phyloP scores from a whole-genome alignment of 768 basidiomycete genomes.

The Amanita rimosa region DNA sequence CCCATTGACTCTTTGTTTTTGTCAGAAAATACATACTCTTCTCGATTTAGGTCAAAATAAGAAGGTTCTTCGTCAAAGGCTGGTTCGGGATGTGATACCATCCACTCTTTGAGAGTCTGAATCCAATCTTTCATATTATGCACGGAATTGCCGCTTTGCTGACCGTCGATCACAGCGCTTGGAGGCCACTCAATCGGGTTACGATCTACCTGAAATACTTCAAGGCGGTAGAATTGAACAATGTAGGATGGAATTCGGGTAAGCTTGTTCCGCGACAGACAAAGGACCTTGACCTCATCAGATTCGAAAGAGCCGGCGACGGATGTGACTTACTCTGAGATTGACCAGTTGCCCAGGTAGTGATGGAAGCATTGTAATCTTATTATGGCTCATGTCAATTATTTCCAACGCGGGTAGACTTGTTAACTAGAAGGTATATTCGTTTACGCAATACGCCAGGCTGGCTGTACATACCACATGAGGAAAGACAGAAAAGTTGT shows the following conservation, averaged over 20 bases:
- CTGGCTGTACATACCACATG: conserved; percentile 54
- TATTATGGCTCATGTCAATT: conserved; percentile 90
- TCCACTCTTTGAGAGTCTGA: conserved; percentile 60
- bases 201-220: conserved; percentile 76
- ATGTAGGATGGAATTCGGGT: conserved; percentile 72
- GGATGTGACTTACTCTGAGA: conserved; percentile 44
- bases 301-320: not conserved
- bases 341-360: conserved; percentile 70
- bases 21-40: conserved; percentile 19
- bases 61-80: conserved; percentile 39
- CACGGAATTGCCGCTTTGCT: conserved; percentile 28
- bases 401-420: conserved; percentile 84
- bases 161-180: conserved; percentile 35
- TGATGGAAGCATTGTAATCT: conserved; percentile 67
- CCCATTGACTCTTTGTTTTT: not conserved
- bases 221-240: conserved; percentile 56
- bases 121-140: conserved; percentile 67
- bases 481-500: conserved; percentile 74
- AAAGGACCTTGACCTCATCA: conserved; percentile 53
- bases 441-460: conserved; percentile 1
- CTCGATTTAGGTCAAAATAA: conserved; percentile 30
- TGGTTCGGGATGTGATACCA: conserved; percentile 37
- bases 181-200: conserved; percentile 97
- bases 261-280: conserved; percentile 78
- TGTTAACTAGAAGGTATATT: conserved; percentile 47